Base-by-base conservation (phyloP, 169 alveolate species). In the Plasmodium yoelii region DNA sequence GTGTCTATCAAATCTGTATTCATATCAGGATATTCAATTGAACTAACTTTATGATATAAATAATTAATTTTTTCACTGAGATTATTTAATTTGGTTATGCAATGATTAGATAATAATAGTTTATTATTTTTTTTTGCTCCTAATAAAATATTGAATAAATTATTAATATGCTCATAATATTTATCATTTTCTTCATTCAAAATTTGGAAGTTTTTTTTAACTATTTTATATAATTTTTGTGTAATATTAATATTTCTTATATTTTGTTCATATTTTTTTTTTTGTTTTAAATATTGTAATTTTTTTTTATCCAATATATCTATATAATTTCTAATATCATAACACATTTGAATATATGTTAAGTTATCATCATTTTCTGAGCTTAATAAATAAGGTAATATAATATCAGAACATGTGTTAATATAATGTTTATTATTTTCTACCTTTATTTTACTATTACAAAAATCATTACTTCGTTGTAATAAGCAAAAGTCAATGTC, bases 371-470 rank as follows among this genome's bases (percentile, higher is more conserved):
- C 49, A 0, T 47, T 75, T 34, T 34, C 5, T 34, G 74, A 63
- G 24, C 70, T 53, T 53, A 75, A 75, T 42, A 75, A 75, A 75
- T 75, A 75, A 15, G 88, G 88, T 44, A 75, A 28, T 22, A 75
- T 26, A 49, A 75, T 63, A 46, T 75, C 88, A 61, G 88, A 75
- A 46, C 88, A 75, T 8, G 88, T 75, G 60, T 75, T 28, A 22
- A 75, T 75, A 28, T 75, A 75, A 49, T 75, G 19, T 47, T 18
- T 15, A 61, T 75, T 63, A 47, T 75, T 53, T 65, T 28, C 44
- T 49, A 61, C 49, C 15, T 75, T 67, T 44, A 75, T 39, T 65
- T 28, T 60, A 5, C 19, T 39, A 75, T 47, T 24, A 55, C 88
- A 75, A 75, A 61, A 63, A 28, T 75, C 22, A 34, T 60, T 61